Percentiles rank a stretch among this genome's conserved stretches.
phyloP scores from a whole-genome alignment of 2,329 filamentous ascomycete species.

The Fusarium paranaense region DNA sequence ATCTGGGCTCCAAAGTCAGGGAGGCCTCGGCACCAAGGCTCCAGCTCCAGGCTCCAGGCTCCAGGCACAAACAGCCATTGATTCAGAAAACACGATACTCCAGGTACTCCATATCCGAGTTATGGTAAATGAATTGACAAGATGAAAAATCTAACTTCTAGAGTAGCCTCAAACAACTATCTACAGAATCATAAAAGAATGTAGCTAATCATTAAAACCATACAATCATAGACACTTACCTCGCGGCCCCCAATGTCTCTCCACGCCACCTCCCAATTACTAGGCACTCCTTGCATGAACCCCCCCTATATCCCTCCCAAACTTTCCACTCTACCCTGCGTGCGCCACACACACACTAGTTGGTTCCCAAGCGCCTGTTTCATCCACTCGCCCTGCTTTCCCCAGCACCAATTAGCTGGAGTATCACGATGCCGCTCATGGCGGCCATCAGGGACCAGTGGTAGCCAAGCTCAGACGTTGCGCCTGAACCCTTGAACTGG shows the following conservation, averaged over 20 bases:
- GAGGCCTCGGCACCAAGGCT: background rate
- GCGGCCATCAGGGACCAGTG: conserved; percentile 28
- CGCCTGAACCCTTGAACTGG: conserved; percentile 18
- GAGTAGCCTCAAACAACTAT: background rate
- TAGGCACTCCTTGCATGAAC: background rate
- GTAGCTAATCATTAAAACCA: background rate
- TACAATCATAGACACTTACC: background rate
- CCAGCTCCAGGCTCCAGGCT: background rate
- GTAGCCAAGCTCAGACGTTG: conserved; percentile 21
- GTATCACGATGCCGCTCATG: conserved; percentile 13
- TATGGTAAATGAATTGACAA: background rate
- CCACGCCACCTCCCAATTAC: background rate
- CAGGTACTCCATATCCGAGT: background rate
- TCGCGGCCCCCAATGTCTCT: background rate
- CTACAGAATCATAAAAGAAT: background rate
- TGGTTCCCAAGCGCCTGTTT: background rate
- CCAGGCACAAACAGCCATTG: background rate
- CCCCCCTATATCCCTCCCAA: background rate
- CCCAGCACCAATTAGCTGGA: conserved; percentile 8
- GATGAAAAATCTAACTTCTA: background rate
- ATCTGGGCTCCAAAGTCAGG: background rate
- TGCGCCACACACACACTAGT: background rate
- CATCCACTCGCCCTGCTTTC: background rate
- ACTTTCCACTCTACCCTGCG: background rate
- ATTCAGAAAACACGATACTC: background rate